phyloP scores from a whole-genome alignment of 148 eudicot genomes.

The Chenopodium album region DNA sequence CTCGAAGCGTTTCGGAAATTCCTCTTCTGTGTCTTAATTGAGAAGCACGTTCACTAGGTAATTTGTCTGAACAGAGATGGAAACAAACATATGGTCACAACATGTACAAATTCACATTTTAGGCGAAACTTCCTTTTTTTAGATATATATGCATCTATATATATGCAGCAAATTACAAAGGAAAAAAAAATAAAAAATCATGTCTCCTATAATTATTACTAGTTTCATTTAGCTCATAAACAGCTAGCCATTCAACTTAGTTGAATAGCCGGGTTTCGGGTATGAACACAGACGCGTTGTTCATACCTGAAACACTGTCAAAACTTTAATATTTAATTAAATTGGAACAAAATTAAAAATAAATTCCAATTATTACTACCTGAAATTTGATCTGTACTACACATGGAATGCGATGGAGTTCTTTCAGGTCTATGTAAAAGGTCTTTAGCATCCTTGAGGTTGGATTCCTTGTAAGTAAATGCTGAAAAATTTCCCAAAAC shows the following conservation, averaged over 20 bases:
- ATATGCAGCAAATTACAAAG: too few relatives aligned
- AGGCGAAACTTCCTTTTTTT: neutral
- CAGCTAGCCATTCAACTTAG: neutral
- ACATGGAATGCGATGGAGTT: constrained; percentile 35
- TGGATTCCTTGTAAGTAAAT: constrained; percentile 45
- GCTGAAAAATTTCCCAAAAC: constrained; percentile 29
- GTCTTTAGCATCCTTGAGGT: constrained; percentile 29
- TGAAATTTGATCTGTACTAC: constrained; percentile 40
- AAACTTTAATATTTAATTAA: too few relatives aligned
- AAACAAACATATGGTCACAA: constrained; percentile 1
- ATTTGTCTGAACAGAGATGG: constrained; percentile 29
- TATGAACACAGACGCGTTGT: neutral
- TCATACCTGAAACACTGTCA: neutral
- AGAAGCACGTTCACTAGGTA: constrained; percentile 20
- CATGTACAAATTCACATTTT: neutral
- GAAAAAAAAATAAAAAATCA: too few relatives aligned
- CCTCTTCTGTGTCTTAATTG: constrained; percentile 66
- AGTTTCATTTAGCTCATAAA: neutral
- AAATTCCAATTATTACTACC: constrained; percentile 20
- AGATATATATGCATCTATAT: too few relatives aligned
- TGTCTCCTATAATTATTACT: too few relatives aligned
- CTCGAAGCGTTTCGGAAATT: constrained; percentile 68
- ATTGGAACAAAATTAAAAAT: too few relatives aligned
- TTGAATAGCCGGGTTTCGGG: neutral
- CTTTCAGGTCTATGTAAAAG: constrained; percentile 28